Evolutionary conservation across 495 filamentous ascomycete genomes (phyloP).

Genomic region (Hypomontagnella monticulosa): DNA sequence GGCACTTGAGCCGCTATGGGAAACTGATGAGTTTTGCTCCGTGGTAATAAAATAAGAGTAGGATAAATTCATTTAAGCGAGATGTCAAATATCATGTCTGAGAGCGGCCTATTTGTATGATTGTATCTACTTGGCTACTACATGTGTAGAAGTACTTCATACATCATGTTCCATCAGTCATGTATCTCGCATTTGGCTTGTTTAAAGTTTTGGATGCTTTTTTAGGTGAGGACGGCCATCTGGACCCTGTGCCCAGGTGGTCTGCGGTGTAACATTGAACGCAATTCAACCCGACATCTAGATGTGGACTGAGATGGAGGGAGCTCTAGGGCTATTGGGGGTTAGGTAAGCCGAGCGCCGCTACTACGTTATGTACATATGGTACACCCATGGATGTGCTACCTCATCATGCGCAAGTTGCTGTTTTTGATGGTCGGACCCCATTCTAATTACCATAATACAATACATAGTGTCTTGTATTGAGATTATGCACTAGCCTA

Average conservation of each 20-base stretch:
- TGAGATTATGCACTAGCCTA: constrained; percentile 38
- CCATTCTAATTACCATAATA: constrained; percentile 17
- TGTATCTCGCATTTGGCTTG: constrained; percentile 9
- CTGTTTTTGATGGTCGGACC: not conserved
- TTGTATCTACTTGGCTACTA: not conserved
- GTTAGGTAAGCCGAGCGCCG: constrained; percentile 23
- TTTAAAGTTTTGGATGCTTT: constrained; percentile 11
- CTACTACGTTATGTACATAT: constrained; percentile 9
- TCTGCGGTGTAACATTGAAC: constrained; percentile 34
- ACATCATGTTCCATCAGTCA: not conserved
- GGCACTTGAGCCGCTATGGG: constrained; percentile 39
- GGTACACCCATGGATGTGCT: constrained; percentile 6
- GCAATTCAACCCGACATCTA: constrained; percentile 28
- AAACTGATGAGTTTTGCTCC: constrained; percentile 38
- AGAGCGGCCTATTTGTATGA: constrained; percentile 26
- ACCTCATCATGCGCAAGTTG: not conserved
- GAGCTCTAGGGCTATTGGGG: not conserved
- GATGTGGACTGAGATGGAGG: too few relatives aligned
- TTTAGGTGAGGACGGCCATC: constrained; percentile 16
- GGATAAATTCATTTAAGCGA: constrained; percentile 33
- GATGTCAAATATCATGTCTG: constrained; percentile 37
- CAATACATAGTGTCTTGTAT: constrained; percentile 24
- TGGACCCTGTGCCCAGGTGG: constrained; percentile 22
- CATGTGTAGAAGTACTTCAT: too few relatives aligned
- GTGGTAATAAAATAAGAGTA: constrained; percentile 18